Base-by-base conservation (phyloP, 495 filamentous ascomycete genomes). In the Tuber indicum region DNA sequence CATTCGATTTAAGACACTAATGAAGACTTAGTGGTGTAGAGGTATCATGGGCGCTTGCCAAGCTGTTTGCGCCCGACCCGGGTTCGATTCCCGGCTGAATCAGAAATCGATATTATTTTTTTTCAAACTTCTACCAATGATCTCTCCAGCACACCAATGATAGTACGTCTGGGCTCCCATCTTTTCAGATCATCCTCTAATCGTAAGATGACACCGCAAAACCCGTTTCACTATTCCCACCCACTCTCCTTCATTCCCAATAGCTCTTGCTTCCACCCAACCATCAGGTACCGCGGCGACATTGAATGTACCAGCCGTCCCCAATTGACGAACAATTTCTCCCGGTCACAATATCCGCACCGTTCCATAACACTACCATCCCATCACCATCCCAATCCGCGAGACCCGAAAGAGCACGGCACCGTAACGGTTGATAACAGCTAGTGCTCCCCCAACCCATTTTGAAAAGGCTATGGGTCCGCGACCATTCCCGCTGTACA, bases 41-140 rank as follows among this genome's bases (percentile, higher is more conserved):
- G 79, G 79, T 81, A 81, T 81, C 79, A 81, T 81, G 75, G 77
- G 79, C 79, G 79, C 79, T 81, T 81, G 79, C 79, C 79, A 81
- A 9, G 69, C 72, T 76, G 71, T 75, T 14, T 79, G 79, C 79
- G 77, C 79, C 77, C 77, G 77, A 81, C 79, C 79, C 77, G 77
- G 79, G 79, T 81, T 81, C 79, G 70, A 81, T 76, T 81, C 79
- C 79, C 79, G 79, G 79, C 77, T 81, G 79, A 81, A 79, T 81
- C 77, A 81, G 10, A 0, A 71, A 43, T 32, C 73, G 47, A 49
- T 3, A 23, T 23, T 66, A 4, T 66, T 32, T 66, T 66, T 66
- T 66, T 41, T 41, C 32, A 32, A 52, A n/a, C 47, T 9, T 52
- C 21, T 58, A 26, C n/a, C 9, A 26, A 58, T 58, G 23, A 58